Evolutionary conservation across 768 basidiomycete genomes (phyloP).

Genomic region (Clitopilus hobsonii): DNA sequence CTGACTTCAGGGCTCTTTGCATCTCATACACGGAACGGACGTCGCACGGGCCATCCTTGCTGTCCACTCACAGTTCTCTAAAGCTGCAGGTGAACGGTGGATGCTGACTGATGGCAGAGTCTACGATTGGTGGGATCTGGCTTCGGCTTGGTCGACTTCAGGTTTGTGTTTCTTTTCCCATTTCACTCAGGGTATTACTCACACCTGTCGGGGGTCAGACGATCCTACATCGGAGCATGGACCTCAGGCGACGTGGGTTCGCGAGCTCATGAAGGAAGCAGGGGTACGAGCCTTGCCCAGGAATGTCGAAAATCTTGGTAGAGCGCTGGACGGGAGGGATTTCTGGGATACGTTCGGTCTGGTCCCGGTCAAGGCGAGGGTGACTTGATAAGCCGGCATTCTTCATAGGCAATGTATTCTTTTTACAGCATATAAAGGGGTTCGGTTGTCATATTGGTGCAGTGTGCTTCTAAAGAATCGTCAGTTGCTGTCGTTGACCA

Average conservation of each 20-base stretch:
- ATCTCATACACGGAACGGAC: slow-evolving; percentile 60
- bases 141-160: slow-evolving; percentile 44
- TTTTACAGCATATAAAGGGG: too few relatives aligned
- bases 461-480: too few relatives aligned
- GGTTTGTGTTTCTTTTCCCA: neutral
- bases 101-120: slow-evolving; percentile 49
- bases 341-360: slow-evolving; percentile 52
- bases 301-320: slow-evolving; percentile 38
- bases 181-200: neutral
- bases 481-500: too few relatives aligned
- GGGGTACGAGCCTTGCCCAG: slow-evolving; percentile 50
- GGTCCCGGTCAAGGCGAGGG: slow-evolving; percentile 34
- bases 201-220: neutral
- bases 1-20: slow-evolving; percentile 43
- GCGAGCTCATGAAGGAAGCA: slow-evolving; percentile 51
- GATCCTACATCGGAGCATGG: slow-evolving; percentile 16
- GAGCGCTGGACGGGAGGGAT: slow-evolving; percentile 55
- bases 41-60: slow-evolving; percentile 56
- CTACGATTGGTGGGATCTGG: slow-evolving; percentile 70
- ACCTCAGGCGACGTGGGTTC: slow-evolving; percentile 48
- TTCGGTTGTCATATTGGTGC: too few relatives aligned
- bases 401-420: too few relatives aligned
- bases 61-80: slow-evolving; percentile 39
- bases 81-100: slow-evolving; percentile 50
- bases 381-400: too few relatives aligned